These are phyloP conservation scores for Penicillium alfredii DNA, from an alignment of 495 filamentous ascomycete genomes.

Conservation along the genomic window DNA sequence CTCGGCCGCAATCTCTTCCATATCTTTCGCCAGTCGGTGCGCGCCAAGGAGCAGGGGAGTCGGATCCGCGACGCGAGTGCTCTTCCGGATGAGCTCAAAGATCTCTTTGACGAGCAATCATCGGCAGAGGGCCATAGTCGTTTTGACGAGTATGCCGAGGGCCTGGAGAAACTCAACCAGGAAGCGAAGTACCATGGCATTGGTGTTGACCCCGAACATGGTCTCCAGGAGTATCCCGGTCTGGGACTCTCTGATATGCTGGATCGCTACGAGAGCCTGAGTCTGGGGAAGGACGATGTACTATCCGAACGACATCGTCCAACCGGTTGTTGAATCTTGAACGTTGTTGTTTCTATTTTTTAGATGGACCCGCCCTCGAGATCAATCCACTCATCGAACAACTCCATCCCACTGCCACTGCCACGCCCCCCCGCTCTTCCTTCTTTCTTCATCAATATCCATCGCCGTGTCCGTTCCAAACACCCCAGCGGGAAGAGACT, in stretches of 20 bases:
- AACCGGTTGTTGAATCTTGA: conserved; percentile 4
- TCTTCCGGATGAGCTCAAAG: conserved; percentile 32
- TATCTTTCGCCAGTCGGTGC: conserved; percentile 36
- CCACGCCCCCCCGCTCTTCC: too few species aligned
- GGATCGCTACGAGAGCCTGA: conserved; percentile 39
- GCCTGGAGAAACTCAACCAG: conserved; percentile 34
- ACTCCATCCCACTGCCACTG: too few species aligned
- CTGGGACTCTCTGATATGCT: conserved; percentile 37
- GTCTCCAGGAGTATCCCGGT: conserved; percentile 23
- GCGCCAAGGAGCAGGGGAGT: conserved; percentile 28
- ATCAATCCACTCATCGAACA: too few species aligned
- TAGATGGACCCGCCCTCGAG: too few species aligned
- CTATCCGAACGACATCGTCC: conserved; percentile 16
- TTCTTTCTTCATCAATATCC: too few species aligned
- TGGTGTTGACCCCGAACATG: conserved; percentile 10
- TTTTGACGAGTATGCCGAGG: conserved; percentile 34
- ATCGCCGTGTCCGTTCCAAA: too few species aligned
- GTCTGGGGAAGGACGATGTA: conserved; percentile 35
- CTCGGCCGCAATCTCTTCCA: conserved; percentile 38
- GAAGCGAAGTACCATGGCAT: conserved; percentile 32
- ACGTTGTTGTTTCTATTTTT: too few species aligned
- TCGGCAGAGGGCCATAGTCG: conserved; percentile 9
- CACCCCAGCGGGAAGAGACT: too few species aligned
- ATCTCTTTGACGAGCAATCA: conserved; percentile 33
- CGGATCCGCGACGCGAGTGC: conserved; percentile 19